Base-by-base conservation (phyloP, 202 grass and related monocot genomes). In the Schoenoplectus tabernaemontani region DNA sequence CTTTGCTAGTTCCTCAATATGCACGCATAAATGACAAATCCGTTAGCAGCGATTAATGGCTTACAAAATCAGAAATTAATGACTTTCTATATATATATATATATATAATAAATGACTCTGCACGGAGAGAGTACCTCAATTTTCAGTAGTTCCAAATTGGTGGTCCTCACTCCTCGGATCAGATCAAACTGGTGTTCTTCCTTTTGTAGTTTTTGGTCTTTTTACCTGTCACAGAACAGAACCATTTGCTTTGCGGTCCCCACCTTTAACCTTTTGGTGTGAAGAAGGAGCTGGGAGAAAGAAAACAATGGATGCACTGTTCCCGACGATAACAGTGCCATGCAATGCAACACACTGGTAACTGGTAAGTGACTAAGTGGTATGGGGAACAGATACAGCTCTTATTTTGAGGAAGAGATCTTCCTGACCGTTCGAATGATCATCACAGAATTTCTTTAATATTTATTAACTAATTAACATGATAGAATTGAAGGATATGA, bases 181-280 rank as follows among this genome's bases (percentile, higher is more conserved):
- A 50, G 47, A 61, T 61, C 58, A 61, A 59, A 32, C 58, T 30
- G 10, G 19, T 32, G 9, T 19, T 32, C 24, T 13, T 32, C 24
- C 58, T 32, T 1, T 20, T 32, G 23, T 10, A 7, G 32, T 1
- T 60, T 61, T 19, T 20, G 9, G 4, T 5, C 5, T 61, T 61
- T 32, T 61, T 59, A 12, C 10, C 58, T 15, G 17, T 30, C 2
- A n/a, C n/a, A n/a, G n/a, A n/a, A 12, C 9, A 11, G 58, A 26
- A 62, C 59, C 43, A 74, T n/a, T n/a, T n/a, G n/a, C n/a, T 53
- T 74, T 74, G 50, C 34, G 68, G 68, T 72, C 42, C 42, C 41
- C 23, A 30, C 48, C 24, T 43, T 26, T n/a, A n/a, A n/a, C n/a
- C n/a, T 67, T 60, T 12, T 67, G 36, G 36, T 39, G 22, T 3